Evolutionary conservation across 345 rosid species (phyloP).

Genomic region (Brassica rapa): DNA sequence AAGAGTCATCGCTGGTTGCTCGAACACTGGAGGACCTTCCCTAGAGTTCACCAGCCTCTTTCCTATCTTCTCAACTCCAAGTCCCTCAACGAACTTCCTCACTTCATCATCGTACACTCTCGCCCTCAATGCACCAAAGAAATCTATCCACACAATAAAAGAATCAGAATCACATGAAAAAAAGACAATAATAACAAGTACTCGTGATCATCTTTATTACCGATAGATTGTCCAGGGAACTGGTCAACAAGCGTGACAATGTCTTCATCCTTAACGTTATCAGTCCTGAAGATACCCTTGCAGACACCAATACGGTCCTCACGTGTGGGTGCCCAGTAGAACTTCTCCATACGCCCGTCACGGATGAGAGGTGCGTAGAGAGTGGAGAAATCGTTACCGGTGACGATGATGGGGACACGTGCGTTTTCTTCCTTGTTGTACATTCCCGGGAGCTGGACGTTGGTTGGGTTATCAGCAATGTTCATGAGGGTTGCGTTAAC

Average conservation of each 20-base stretch:
- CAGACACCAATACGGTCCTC: slow-evolving; percentile 96
- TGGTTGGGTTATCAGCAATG: slow-evolving; percentile 96
- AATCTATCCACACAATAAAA: slow-evolving; percentile 50
- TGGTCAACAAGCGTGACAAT: slow-evolving; percentile 74
- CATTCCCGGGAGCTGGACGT: slow-evolving; percentile 96
- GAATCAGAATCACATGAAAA: neutral
- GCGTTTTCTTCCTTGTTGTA: slow-evolving; percentile 99
- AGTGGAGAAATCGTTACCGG: slow-evolving; percentile 99
- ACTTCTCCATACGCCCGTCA: slow-evolving; percentile 99
- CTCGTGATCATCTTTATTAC: slow-evolving; percentile 40
- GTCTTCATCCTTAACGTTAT: slow-evolving; percentile 51
- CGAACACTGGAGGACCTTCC: slow-evolving; percentile 78
- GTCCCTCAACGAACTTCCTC: slow-evolving; percentile 71
- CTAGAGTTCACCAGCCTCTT: slow-evolving; percentile 89
- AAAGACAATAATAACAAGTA: neutral
- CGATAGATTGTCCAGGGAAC: slow-evolving; percentile 98
- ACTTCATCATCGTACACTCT: slow-evolving; percentile 97
- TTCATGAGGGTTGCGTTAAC: slow-evolving; percentile 99
- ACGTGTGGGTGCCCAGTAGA: slow-evolving; percentile 98
- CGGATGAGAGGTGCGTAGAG: slow-evolving; percentile 96
- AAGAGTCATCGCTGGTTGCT: slow-evolving; percentile 73
- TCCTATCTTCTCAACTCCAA: slow-evolving; percentile 68
- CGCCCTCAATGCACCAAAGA: slow-evolving; percentile 94
- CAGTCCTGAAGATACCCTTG: slow-evolving; percentile 75
- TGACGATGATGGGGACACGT: slow-evolving; percentile 92